Evolutionary conservation across 2,329 filamentous ascomycete genomes (phyloP), one percentile per base, ranked within the genome.

Genomic region (Clathrospora elynae): DNA sequence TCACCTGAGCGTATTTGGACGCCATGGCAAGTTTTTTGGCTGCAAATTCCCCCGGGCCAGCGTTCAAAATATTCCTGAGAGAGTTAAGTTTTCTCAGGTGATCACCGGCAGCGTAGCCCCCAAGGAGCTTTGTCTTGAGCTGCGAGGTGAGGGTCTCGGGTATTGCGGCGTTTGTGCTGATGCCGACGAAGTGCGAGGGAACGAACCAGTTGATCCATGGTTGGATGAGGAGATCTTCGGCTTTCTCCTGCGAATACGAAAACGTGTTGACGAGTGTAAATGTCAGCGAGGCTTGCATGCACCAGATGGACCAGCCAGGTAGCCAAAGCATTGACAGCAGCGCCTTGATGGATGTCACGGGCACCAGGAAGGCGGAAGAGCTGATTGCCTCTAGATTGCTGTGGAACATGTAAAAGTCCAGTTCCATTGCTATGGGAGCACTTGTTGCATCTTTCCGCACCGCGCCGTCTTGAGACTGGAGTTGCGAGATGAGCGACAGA

Each of bases 371-470:
- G n/a, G 18, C 30, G 6, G 34, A 16, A 11, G 30, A 22, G 14
- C 35, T 43, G 6, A 17, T 3, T 5, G 24, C 4, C n/a, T n/a
- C n/a, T n/a, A n/a, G 5, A 13, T 29, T 23, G 18, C 8, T 12
- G 16, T 17, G n/a, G 35, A 23, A 26, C 24, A 34, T 35, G 35
- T 45, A 25, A 19, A 35, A 40, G 3, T 45, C 18, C 1, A 45
- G 17, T 29, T 43, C 39, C 29, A 47, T 47, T 4, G 39, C 44
- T 3, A 47, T 25, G 1, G 44, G 39, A 20, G 34, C 40, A n/a
- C 24, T 38, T 4, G 33, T 22, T 3, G 16, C 19, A 12, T 20
- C 31, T 14, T 47, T 47, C 5, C 12, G 13, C 4, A 34, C 26
- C 2, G 22, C 25, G 9, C 24, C 23, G 12, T 37, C 34, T 8